Percentiles rank a stretch among this genome's conserved stretches.
Conservation (phyloP, 163 green algal genomes). For the Chlorella variabilis region DNA sequence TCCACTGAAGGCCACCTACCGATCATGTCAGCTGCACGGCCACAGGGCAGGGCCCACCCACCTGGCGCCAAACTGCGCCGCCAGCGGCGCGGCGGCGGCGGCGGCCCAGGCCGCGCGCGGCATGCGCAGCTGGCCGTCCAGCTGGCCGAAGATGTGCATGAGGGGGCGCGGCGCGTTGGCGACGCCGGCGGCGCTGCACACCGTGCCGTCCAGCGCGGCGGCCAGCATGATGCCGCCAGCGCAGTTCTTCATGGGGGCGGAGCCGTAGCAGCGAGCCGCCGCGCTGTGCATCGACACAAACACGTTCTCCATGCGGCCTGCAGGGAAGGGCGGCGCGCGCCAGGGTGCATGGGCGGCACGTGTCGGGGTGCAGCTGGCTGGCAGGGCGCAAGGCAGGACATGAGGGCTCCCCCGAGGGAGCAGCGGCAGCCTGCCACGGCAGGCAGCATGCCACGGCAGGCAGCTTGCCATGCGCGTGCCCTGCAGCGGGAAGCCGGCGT, state of each 20-base stretch:
- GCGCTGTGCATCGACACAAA: constrained; percentile 39
- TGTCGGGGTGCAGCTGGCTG: neutral
- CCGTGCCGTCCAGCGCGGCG: constrained; percentile 8
- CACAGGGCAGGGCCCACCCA: neutral
- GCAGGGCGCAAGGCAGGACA: too few species aligned
- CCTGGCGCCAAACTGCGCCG: constrained; percentile 13
- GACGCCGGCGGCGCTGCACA: neutral
- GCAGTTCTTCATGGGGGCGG: constrained; percentile 17
- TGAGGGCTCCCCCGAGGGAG: too few species aligned
- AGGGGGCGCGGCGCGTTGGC: constrained; percentile 12
- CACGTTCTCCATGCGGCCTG: constrained; percentile 26
- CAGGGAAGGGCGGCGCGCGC: too few species aligned
- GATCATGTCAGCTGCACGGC: neutral
- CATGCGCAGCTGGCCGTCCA: constrained; percentile 34
- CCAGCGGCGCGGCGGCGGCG: constrained; percentile 4
- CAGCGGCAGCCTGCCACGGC: neutral
- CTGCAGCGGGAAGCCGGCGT: constrained; percentile 12
- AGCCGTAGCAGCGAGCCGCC: neutral
- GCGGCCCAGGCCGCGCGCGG: constrained; percentile 1
- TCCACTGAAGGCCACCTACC: too few species aligned
- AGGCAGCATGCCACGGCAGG: neutral
- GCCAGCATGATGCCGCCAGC: constrained; percentile 29
- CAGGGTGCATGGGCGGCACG: too few species aligned
- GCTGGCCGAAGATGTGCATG: constrained; percentile 27
- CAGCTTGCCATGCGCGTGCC: neutral